Conservation (phyloP, 108 stramenopile species). For the Mayamaea pseudoterrestris region DNA sequence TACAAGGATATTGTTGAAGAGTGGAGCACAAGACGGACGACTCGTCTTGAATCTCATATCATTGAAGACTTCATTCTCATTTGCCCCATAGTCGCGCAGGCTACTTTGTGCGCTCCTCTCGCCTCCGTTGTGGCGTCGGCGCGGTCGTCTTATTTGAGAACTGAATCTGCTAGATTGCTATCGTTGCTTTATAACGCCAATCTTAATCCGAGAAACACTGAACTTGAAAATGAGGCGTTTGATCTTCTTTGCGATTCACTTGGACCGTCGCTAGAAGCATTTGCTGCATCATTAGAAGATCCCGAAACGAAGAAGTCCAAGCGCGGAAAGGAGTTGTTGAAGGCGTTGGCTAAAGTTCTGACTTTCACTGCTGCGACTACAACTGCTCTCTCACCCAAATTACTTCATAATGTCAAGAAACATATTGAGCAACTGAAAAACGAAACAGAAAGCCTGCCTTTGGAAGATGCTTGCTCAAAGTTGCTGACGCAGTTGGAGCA, state of each 20-base stretch:
- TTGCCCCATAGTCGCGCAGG: constrained; percentile 29
- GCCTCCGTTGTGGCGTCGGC: constrained; percentile 27
- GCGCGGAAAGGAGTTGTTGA: constrained; percentile 27
- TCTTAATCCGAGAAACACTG: constrained; percentile 5
- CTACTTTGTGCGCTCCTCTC: constrained; percentile 26
- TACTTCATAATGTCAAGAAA: constrained; percentile 9
- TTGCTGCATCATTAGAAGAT: constrained; percentile 21
- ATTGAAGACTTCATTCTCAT: constrained; percentile 57
- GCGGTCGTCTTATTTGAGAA: constrained; percentile 45
- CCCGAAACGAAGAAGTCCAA: constrained; percentile 47
- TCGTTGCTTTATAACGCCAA: constrained; percentile 17
- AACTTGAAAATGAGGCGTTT: constrained; percentile 5
- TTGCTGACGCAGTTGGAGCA: no score
- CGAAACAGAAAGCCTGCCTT: no score
- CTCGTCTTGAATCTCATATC: constrained; percentile 35
- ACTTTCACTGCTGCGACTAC: constrained; percentile 8
- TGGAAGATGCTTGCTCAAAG: no score
- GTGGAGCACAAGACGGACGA: constrained; percentile 59
- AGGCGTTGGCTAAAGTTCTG: constrained; percentile 34
- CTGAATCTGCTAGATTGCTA: constrained; percentile 49
- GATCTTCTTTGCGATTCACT: neutral
- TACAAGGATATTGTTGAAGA: constrained; percentile 34
- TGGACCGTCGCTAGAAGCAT: constrained; percentile 1
- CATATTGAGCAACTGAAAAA: constrained; percentile 4
- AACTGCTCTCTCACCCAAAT: neutral